Percentiles rank a stretch among this genome's conserved stretches.
Evolutionary conservation across 371 early-diverging fungal genomes (phyloP).

Genomic region (Mucor saturninus): DNA sequence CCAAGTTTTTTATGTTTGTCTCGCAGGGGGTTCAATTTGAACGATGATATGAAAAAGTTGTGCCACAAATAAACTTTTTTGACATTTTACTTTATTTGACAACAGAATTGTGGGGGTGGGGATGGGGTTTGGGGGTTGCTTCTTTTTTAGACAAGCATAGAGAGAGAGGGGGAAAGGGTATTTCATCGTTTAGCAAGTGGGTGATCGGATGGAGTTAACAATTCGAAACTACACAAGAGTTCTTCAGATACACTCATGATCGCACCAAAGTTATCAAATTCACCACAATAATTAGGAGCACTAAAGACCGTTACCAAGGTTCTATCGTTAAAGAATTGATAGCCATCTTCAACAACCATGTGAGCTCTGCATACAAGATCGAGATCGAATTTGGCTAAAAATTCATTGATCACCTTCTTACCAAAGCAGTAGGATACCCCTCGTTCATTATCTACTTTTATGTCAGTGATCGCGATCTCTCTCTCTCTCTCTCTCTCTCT

Average conservation of each 20-base stretch:
- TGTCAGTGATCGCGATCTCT: not conserved
- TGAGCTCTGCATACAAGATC: conserved; percentile 97
- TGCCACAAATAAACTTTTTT: not conserved
- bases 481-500: not conserved
- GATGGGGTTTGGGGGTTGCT: not conserved
- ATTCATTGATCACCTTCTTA: conserved; percentile 84
- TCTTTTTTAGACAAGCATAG: conserved; percentile 1
- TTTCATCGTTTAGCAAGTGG: conserved; percentile 32
- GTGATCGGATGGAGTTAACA: conserved; percentile 52
- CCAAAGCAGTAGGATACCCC: conserved; percentile 99
- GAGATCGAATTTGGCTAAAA: conserved; percentile 88
- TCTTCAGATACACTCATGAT: conserved; percentile 96
- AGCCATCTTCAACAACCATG: conserved; percentile 95
- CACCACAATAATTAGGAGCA: conserved; percentile 99
- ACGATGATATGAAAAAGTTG: not conserved
- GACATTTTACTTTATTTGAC: not conserved
- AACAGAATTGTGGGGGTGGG: not conserved
- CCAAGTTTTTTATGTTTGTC: not conserved
- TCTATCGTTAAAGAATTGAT: conserved; percentile 97
- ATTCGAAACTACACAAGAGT: conserved; percentile 89
- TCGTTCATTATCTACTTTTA: conserved; percentile 87
- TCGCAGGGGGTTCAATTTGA: not conserved
- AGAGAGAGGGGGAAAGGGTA: no score
- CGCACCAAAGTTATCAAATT: conserved; percentile 96
- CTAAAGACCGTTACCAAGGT: conserved; percentile 96